Evolutionary conservation across 2,329 filamentous ascomycete genomes (phyloP), one percentile per base, ranked within the genome.

Genomic region (Paraphaeosphaeria minitans): DNA sequence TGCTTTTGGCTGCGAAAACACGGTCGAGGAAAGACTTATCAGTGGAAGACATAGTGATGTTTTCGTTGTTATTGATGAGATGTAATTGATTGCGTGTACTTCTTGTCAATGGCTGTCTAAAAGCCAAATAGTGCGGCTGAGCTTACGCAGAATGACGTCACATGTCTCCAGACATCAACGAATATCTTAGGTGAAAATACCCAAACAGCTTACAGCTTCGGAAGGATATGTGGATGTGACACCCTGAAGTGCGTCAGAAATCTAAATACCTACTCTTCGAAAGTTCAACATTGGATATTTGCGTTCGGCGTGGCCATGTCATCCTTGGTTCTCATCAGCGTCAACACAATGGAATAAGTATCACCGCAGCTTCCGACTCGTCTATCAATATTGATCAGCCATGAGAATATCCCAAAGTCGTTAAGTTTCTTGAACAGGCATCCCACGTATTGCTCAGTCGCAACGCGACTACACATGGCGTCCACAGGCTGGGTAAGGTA

Each of bases 1-100:
- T 70, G 57, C 65, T 73, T 22, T 64, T 67, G 35, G 70, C 69
- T 14, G 70, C 71, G 41, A 79, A 79, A 39, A 76, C 78, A 35
- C 77, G 75, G 33, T 69, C 66, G n/a, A 81, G 72, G 56, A 66
- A 61, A 1, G 60, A 31, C 10, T 57, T 43, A n/a, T 54, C 50
- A 22, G 53, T 24, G 33, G 53, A 53, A 3, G 53, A 33, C 61
- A 61, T 63, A 6, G 16, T 22, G 14, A 42, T 33, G 29, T 46
- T 10, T 33, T 9, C 21, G 27, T 14, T 41, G 21, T 27, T 10
- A 19, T 29, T 41, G 12, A 24, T 41, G 9, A 12, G 14, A 29
- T 51, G 4, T 24, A 13, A 27, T 4, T 6, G 37, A 7, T 27
- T 10, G 12, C 42, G 49, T 16, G 29, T 35, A n/a, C 7, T 51